These are phyloP conservation scores for Scedosporium aurantiacum DNA, from an alignment of 2,329 filamentous ascomycete genomes.

Conservation along the genomic window DNA sequence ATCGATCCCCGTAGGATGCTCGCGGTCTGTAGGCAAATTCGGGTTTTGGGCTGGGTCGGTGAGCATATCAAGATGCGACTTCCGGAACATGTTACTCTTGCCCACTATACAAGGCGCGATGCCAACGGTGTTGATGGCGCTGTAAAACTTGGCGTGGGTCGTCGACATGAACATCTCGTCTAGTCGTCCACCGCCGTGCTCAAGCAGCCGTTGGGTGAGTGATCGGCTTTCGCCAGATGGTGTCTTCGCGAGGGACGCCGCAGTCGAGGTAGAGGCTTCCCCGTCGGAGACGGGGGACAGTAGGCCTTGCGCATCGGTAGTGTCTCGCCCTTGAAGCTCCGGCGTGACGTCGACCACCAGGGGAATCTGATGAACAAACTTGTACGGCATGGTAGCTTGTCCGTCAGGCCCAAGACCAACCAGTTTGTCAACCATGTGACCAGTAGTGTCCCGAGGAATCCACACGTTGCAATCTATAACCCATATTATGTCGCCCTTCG, in stretches of 20 bases:
- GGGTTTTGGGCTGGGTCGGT: conserved; percentile 39
- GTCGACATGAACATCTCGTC: conserved; percentile 95
- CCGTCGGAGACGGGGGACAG: not conserved
- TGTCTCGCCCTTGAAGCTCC: conserved; percentile 4
- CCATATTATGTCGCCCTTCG: conserved; percentile 82
- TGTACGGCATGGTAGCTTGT: conserved; percentile 49
- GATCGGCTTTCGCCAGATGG: not conserved
- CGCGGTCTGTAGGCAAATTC: conserved; percentile 19
- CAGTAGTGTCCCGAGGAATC: conserved; percentile 67
- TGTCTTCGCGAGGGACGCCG: not conserved
- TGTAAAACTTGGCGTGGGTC: conserved; percentile 93
- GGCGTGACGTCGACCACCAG: conserved; percentile 66
- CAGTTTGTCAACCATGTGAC: conserved; percentile 80
- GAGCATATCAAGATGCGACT: conserved; percentile 72
- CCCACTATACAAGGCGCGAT: conserved; percentile 89
- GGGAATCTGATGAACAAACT: conserved; percentile 91
- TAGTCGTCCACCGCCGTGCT: conserved; percentile 62
- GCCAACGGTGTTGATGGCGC: conserved; percentile 86
- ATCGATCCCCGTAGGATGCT: conserved; percentile 61
- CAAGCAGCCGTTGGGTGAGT: conserved; percentile 19
- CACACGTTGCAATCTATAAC: conserved; percentile 95
- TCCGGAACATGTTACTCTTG: conserved; percentile 98
- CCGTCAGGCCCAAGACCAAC: conserved; percentile 51
- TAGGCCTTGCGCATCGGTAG: conserved; percentile 9
- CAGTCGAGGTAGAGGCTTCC: not conserved